These are phyloP conservation scores for Arthrinium puccinioides DNA, from an alignment of 2,329 filamentous ascomycete genomes.

Conservation along the genomic window DNA sequence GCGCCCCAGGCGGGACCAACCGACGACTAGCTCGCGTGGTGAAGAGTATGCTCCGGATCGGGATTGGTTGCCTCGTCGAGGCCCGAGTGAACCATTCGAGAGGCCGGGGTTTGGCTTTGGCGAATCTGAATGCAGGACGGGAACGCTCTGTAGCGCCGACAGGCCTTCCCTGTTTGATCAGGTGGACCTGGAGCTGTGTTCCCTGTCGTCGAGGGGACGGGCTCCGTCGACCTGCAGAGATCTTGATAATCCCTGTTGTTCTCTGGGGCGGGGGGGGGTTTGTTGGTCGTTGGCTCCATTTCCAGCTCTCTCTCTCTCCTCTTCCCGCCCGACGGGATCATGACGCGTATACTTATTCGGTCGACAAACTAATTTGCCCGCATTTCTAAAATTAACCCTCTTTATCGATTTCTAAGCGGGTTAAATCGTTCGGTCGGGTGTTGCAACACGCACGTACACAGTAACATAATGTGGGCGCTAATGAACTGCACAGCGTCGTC, in stretches of 20 bases:
- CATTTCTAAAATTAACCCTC: background rate
- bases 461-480: too few species aligned
- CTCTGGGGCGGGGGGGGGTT: too few species aligned
- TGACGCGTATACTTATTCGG: too few species aligned
- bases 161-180: background rate
- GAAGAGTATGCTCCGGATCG: background rate
- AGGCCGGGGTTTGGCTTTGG: background rate
- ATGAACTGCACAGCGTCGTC: too few species aligned
- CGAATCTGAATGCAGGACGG: conserved; percentile 5
- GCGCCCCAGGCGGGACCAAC: conserved; percentile 4
- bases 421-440: too few species aligned
- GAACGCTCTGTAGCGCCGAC: background rate
- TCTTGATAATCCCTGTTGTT: too few species aligned
- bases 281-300: too few species aligned
- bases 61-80: conserved; percentile 2
- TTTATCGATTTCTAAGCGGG: too few species aligned
- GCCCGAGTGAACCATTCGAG: background rate
- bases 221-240: too few species aligned
- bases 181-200: conserved; percentile 1
- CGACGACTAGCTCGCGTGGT: conserved; percentile 2
- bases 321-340: too few species aligned
- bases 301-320: too few species aligned
- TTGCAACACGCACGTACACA: too few species aligned
- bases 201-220: background rate
- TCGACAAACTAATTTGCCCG: background rate